These are phyloP conservation scores for Solanum chaucha DNA, from an alignment of 257 asterid genomes.

Conservation along the genomic window DNA sequence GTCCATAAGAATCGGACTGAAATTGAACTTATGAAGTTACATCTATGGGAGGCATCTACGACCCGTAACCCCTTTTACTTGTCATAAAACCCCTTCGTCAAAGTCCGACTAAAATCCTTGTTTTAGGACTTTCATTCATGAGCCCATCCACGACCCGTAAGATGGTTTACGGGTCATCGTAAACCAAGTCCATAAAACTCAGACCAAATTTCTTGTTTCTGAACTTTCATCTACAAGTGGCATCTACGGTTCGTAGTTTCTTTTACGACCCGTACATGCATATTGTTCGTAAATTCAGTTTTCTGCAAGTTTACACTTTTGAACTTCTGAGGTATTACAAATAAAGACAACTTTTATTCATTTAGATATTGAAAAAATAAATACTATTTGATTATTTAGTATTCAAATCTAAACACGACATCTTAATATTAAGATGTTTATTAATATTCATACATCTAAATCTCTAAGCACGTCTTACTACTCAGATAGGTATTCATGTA, in stretches of 20 bases:
- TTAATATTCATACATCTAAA: too few relatives aligned
- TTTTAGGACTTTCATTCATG: background rate
- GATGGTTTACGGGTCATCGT: background rate
- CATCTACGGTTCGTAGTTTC: background rate
- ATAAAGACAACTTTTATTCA: too few relatives aligned
- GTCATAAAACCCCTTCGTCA: background rate
- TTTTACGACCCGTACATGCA: too few relatives aligned
- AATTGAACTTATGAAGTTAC: background rate
- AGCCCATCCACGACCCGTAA: too few relatives aligned
- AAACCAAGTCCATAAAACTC: background rate
- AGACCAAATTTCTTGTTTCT: too few relatives aligned
- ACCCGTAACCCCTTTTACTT: background rate
- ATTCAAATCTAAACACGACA: background rate
- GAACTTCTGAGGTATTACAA: background rate
- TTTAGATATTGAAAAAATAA: too few relatives aligned
- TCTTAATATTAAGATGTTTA: background rate
- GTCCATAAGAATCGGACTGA: too few relatives aligned
- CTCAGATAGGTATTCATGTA: background rate
- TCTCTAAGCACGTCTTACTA: background rate
- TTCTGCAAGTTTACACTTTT: background rate
- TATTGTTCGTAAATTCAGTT: too few relatives aligned
- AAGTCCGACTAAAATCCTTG: background rate
- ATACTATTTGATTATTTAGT: background rate
- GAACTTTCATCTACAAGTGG: background rate
- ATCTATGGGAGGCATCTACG: background rate